A percentile compares a stretch with the other conserved stretches of the same genome.
Conservation (phyloP, 306 rosid genomes). For the Quercus alba region DNA sequence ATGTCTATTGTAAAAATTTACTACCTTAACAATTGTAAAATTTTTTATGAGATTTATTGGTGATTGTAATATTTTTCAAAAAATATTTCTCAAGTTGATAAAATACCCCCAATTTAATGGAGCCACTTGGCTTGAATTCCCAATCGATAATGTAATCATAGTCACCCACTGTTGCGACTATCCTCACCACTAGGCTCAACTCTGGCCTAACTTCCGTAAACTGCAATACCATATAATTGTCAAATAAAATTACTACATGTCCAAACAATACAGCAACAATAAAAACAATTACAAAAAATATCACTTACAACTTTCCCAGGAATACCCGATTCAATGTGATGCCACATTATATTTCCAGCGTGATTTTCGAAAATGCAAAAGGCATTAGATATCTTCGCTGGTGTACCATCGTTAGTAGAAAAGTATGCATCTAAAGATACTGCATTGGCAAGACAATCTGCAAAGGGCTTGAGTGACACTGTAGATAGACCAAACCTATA, state of each 20-base stretch:
- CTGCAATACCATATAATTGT: too few species aligned
- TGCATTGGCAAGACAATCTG: conserved; percentile 54
- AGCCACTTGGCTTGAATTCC: too few species aligned
- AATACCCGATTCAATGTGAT: conserved; percentile 44
- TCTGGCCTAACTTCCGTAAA: conserved; percentile 39
- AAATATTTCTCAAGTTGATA: too few species aligned
- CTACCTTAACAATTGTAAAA: too few species aligned
- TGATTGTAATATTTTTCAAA: too few species aligned
- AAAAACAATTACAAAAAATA: background rate
- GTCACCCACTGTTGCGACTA: conserved; percentile 41
- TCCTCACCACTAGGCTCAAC: conserved; percentile 45
- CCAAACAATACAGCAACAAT: background rate
- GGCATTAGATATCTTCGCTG: conserved; percentile 42
- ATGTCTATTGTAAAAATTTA: too few species aligned
- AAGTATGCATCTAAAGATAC: conserved; percentile 45
- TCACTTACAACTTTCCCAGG: conserved; percentile 24
- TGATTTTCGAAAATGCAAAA: conserved; percentile 59
- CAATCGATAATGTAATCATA: conserved; percentile 52
- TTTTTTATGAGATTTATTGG: too few species aligned
- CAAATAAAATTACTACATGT: too few species aligned
- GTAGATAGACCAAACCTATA: conserved; percentile 50
- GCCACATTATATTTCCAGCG: conserved; percentile 62
- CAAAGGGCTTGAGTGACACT: conserved; percentile 32
- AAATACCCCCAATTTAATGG: too few species aligned
- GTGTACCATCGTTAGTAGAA: conserved; percentile 35